phyloP scores from a whole-genome alignment of 2,329 filamentous ascomycete species.

The Epichloe glyceriae region DNA sequence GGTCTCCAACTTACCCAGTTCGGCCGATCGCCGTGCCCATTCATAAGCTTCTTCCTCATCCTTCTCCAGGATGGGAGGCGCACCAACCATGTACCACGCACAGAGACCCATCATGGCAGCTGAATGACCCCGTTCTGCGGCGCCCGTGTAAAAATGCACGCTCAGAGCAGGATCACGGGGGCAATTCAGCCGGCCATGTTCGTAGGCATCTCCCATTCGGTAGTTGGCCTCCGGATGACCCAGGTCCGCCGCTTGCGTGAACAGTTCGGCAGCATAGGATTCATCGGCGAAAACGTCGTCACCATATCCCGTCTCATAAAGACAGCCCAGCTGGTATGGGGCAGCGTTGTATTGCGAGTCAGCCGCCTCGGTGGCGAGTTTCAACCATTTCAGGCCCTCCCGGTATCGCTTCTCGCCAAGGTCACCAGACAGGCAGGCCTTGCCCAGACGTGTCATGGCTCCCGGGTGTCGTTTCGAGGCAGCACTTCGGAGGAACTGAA shows the following conservation, averaged over 20 bases:
- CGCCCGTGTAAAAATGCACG: conserved; percentile 93
- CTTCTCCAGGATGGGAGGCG: conserved; percentile 81
- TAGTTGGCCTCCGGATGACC: conserved; percentile 78
- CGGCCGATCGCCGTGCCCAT: conserved; percentile 81
- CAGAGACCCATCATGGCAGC: conserved; percentile 96
- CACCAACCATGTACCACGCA: conserved; percentile 96
- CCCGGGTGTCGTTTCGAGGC: conserved; percentile 92
- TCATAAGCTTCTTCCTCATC: conserved; percentile 95
- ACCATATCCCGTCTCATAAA: conserved; percentile 89
- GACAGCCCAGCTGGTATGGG: conserved; percentile 74
- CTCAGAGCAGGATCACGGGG: conserved; percentile 84
- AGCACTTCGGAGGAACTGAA: conserved; percentile 82
- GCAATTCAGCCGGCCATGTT: conserved; percentile 78
- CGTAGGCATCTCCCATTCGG: conserved; percentile 90
- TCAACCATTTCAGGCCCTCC: conserved; percentile 93
- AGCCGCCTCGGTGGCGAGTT: conserved; percentile 78
- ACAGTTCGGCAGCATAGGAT: conserved; percentile 81
- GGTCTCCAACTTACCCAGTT: conserved; percentile 50
- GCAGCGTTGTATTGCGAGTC: conserved; percentile 86
- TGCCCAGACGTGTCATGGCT: conserved; percentile 82
- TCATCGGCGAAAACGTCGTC: conserved; percentile 89
- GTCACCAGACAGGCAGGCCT: conserved; percentile 80
- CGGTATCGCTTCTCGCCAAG: conserved; percentile 77
- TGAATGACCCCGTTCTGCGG: conserved; percentile 71
- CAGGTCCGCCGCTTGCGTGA: conserved; percentile 86